Evolutionary conservation across 2,329 filamentous ascomycete genomes (phyloP), one percentile per base, ranked within the genome.

Genomic region (Ophiocordyceps polyrhachis-furcata): DNA sequence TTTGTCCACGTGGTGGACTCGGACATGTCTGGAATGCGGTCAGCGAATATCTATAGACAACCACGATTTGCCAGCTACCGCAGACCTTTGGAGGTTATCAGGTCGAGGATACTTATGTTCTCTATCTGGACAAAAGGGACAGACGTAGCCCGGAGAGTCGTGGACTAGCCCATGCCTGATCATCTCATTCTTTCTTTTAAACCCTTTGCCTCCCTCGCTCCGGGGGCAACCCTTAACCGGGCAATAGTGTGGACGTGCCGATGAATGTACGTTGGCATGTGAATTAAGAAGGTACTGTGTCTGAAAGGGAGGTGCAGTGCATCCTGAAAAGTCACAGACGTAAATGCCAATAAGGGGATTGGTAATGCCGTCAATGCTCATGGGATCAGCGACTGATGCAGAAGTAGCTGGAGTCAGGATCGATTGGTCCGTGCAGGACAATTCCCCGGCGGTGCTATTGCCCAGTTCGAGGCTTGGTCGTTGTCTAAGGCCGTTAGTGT

Each of bases 51-150:
- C 43, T 14, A 17, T n/a, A 11, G 17, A 21, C 13, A 9, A 19
- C 14, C 15, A 8, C 15, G 15, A 15, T 23, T n/a, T n/a, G n/a
- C n/a, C n/a, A 23, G 23, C 6, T 19, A 14, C 40, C 43, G 59
- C 73, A 51, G 69, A 93, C 85, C 89, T 79, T 67, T 95, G 89
- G 46, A 98, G 66, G 67, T 96, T 96, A 60, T 98, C 91, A 31
- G 91, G 91, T 52, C 91, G 73, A 5, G 91, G 91, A 59, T 96
- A 96, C 58, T 83, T 88, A 61, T 95, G 89, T 58, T 95, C 87
- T 51, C 87, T 74, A 55, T 94, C 87, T 1, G 86, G 83, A 60
- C 91, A 98, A 58, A 95, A 96, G 0, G 91, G 91, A 60, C 91
- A 98, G 28, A 94, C 79, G 56, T 96, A 98, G 48, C 89, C 89